These are phyloP conservation scores for Sclerotinia nivalis DNA, from an alignment of 2,329 filamentous ascomycete genomes.

Conservation along the genomic window DNA sequence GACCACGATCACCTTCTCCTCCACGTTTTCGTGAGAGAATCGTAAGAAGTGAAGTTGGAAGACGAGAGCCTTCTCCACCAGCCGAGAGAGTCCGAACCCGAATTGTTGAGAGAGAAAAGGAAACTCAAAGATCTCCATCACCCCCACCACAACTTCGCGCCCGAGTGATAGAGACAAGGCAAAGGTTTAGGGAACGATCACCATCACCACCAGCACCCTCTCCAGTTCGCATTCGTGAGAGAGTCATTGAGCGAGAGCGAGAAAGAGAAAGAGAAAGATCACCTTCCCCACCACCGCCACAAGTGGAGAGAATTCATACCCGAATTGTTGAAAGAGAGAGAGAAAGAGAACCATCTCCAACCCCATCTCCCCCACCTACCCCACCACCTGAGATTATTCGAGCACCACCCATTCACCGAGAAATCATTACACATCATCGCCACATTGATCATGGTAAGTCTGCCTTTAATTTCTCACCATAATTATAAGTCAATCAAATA, in stretches of 20 bases:
- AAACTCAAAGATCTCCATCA: conserved; percentile 34
- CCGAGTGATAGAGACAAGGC: conserved; percentile 39
- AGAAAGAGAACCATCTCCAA: conserved; percentile 33
- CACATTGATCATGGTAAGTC: conserved; percentile 81
- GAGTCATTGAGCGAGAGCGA: conserved; percentile 35
- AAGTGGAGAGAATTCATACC: conserved; percentile 36
- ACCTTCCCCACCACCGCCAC: conserved; percentile 34
- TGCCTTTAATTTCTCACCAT: background rate
- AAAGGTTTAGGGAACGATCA: conserved; percentile 36
- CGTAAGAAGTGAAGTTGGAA: conserved; percentile 27
- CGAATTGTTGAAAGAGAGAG: conserved; percentile 31
- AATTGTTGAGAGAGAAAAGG: conserved; percentile 37
- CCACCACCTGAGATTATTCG: conserved; percentile 57
- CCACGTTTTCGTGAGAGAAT: conserved; percentile 37
- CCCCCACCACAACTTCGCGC: conserved; percentile 37
- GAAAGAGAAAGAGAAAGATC: conserved; percentile 32
- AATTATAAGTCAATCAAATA: conserved; percentile 10
- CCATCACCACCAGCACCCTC: conserved; percentile 36
- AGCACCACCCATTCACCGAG: conserved; percentile 79
- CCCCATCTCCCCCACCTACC: conserved; percentile 32
- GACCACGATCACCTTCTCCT: conserved; percentile 39
- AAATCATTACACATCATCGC: conserved; percentile 79
- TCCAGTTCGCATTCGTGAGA: conserved; percentile 37
- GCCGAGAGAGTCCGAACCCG: conserved; percentile 27
- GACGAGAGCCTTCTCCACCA: conserved; percentile 32